Conservation (phyloP, 129 eudicot species). For the Gnaphalium uliginosum region DNA sequence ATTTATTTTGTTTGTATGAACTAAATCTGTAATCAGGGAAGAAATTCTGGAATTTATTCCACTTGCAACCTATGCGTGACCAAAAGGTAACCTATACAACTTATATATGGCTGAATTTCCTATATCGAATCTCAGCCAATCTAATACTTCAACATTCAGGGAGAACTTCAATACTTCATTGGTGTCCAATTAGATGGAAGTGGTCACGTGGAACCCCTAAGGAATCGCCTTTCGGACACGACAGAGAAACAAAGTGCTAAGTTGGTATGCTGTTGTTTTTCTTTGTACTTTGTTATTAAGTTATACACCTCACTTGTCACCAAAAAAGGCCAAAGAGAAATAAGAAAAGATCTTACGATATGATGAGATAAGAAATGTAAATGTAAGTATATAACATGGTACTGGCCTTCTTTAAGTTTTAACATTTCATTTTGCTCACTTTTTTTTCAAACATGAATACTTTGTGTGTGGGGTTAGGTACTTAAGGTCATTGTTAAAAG, state of each 20-base stretch:
- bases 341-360: not conserved
- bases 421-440: not conserved
- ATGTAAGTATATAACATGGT: not conserved
- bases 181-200: constrained; percentile 99
- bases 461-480: no score
- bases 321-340: not conserved
- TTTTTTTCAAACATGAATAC: not conserved
- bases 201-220: constrained; percentile 89
- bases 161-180: constrained; percentile 95
- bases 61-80: constrained; percentile 99
- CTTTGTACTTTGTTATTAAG: not conserved
- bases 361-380: not conserved
- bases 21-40: constrained; percentile 55
- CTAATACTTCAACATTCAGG: constrained; percentile 50
- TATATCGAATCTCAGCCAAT: constrained; percentile 8
- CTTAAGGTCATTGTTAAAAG: no score
- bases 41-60: constrained; percentile 98
- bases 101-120: constrained; percentile 15
- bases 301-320: not conserved
- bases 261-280: constrained; percentile 53
- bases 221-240: constrained; percentile 87
- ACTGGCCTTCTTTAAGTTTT: not conserved
- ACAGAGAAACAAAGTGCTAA: constrained; percentile 88
- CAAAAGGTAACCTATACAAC: constrained; percentile 65
- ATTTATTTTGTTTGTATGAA: constrained; percentile 21